Base-by-base conservation (phyloP, 2,329 filamentous ascomycete genomes). In the Bretziella fagacearum region DNA sequence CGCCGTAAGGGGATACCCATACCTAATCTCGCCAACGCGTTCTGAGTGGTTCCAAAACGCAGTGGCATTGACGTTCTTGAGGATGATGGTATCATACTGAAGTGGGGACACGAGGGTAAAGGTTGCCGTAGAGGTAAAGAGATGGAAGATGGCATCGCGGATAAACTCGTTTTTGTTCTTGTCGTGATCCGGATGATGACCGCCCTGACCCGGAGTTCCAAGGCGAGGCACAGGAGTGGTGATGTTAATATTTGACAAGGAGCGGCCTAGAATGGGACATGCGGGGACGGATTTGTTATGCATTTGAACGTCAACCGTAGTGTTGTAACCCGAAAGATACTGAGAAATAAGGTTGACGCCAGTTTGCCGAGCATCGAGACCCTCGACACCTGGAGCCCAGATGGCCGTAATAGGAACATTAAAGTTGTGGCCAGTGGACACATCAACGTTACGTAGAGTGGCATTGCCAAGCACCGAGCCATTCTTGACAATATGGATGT, bases 321-420 rank as follows among this genome's bases (percentile, higher is more conserved):
- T 86, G 63, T 96, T 95, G 59, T 73, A 79, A 6, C 86, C 86
- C 3, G 87, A 96, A 8, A 95, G 67, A 56, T 91, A 96, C 55
- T 84, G 77, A 2, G 85, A 93, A 7, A 96, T 62, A 17, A 95
- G 65, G 40, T 86, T 73, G 46, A 75, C 71, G 2, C 83, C 86
- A 52, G 79, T 69, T 23, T 66, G 60, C 36, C 68, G 68, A 2
- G 76, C 82, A 46, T 68, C 58, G n/a, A 67, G 55, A 7, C 83
- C 84, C 30, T 77, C 74, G 50, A 51, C 47, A 3, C 67, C 61
- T 0, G 87, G 87, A 53, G 83, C 74, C 84, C 86, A 96, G 1
- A 72, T 68, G 1, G 79, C 81, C 20, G 71, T 71, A 13, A 91
- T 72, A 2, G 71, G 55, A 2, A 93, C 59, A 53, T 81, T 73